Evolutionary conservation across 306 rosid genomes (phyloP), one percentile per base, ranked within the genome.

Genomic region (Bauhinia variegata): DNA sequence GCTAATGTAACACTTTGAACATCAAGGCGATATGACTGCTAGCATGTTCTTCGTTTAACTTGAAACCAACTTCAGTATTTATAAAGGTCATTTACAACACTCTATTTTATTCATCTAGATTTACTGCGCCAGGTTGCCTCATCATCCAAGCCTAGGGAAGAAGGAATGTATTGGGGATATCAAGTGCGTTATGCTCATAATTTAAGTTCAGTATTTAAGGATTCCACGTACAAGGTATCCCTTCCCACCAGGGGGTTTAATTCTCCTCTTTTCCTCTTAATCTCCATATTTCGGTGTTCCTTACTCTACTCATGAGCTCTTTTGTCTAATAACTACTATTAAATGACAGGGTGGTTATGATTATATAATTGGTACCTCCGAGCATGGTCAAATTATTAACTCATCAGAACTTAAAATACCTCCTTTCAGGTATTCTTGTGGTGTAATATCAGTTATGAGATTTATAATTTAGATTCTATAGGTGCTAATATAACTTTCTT

Each of bases 141-240:
- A 2, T 83, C 95, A 12, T 83, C 85, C 55, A 88, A 80, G 83
- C 96, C 99, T 8, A 73, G 87, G 85, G 93, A 92, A 80, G 96
- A 86, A 80, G 95, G 96, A 67, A 61, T 47, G 8, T 93, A 90
- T 71, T 93, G 99, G 99, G 99, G 99, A 30, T 93, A 93, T 82
- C 87, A 71, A 84, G 99, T 90, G 61, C 92, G 99, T 38, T 90
- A 86, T 78, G 96, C 99, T 42, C 89, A 85, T 67, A 84, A 84
- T 76, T 43, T 93, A 47, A 84, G 85, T 75, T 78, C 95, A 0
- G 88, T 90, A 37, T 75, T 85, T 63, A 86, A 72, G 46, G 95
- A 82, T 72, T 86, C 87, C 71, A 60, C 82, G 4, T 80, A 81
- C 72, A 76, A 88, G 91, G 99, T 93, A 76, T 68, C 54, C 52